Conservation (phyloP, 163 green algal genomes). For the Chlorella variabilis region DNA sequence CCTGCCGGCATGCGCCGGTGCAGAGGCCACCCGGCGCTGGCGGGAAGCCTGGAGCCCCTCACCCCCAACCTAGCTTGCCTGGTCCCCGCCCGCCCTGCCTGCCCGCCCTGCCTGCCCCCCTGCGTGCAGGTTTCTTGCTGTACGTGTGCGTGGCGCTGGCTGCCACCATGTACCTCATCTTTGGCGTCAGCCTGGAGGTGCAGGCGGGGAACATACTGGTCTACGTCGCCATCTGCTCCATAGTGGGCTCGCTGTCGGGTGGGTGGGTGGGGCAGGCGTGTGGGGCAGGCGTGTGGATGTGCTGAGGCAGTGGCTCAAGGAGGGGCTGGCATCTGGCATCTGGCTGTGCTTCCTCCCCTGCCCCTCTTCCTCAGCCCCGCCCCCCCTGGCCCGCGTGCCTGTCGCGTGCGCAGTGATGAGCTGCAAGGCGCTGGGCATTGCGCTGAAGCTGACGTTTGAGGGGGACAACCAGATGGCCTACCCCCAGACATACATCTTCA, state of each 20-base stretch:
- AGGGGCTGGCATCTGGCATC: no score
- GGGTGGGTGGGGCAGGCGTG: not conserved
- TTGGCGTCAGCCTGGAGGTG: slow-evolving; percentile 72
- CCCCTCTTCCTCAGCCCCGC: not conserved
- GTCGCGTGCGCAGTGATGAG: slow-evolving; percentile 90
- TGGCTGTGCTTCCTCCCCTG: no score
- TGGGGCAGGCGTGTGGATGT: not conserved
- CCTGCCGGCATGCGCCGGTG: no score
- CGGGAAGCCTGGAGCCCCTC: no score
- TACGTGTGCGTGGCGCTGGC: slow-evolving; percentile 69
- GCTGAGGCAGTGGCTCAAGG: no score
- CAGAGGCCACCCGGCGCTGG: no score
- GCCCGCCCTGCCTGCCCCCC: not conserved
- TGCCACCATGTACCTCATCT: slow-evolving; percentile 74
- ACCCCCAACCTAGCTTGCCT: not conserved
- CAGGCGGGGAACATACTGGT: slow-evolving; percentile 88
- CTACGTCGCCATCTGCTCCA: slow-evolving; percentile 96
- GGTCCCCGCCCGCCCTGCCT: no score
- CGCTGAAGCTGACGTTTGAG: slow-evolving; percentile 93
- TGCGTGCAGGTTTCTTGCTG: slow-evolving; percentile 76
- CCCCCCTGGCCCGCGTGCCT: no score
- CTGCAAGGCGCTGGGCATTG: slow-evolving; percentile 97
- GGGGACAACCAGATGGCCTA: slow-evolving; percentile 93
- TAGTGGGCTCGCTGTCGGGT: slow-evolving; percentile 88
- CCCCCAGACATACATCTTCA: slow-evolving; percentile 83